phyloP scores from a whole-genome alignment of 2,329 filamentous ascomycete genomes.

The Neofusicoccum ribis region DNA sequence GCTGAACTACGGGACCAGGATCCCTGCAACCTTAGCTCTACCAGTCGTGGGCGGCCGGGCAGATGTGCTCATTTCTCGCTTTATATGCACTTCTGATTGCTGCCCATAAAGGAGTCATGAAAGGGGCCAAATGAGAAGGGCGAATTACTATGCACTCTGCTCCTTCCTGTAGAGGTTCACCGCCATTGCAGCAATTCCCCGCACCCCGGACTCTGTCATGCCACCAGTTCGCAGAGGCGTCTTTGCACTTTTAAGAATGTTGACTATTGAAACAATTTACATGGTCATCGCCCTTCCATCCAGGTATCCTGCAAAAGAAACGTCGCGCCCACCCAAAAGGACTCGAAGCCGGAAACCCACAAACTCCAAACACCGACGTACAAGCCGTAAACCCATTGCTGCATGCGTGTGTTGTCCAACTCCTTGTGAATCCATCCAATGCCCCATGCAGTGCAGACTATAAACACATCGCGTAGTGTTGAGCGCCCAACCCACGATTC shows the following conservation, averaged over 20 bases:
- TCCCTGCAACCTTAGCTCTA: not conserved
- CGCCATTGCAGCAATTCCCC: not conserved
- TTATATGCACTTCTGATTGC: not conserved
- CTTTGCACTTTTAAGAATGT: conserved; percentile 1
- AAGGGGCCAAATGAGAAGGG: not conserved
- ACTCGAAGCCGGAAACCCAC: not conserved
- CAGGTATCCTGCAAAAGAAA: not conserved
- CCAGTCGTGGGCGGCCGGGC: not conserved
- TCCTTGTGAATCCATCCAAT: not conserved
- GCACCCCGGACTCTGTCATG: not conserved
- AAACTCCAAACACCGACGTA: not conserved
- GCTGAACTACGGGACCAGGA: not conserved
- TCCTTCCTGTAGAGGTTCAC: not conserved
- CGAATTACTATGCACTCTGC: not conserved
- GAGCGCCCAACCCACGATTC: not conserved
- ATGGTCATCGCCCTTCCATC: not conserved
- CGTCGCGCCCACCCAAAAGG: not conserved
- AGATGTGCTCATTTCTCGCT: not conserved
- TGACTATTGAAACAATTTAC: not conserved
- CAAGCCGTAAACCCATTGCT: not conserved
- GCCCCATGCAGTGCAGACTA: not conserved
- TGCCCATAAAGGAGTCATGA: not conserved
- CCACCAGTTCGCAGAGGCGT: not conserved
- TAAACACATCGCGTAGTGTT: not conserved
- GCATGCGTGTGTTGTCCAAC: not conserved